Conservation (phyloP, 306 rosid genomes). For the Potentilla sterilis region DNA sequence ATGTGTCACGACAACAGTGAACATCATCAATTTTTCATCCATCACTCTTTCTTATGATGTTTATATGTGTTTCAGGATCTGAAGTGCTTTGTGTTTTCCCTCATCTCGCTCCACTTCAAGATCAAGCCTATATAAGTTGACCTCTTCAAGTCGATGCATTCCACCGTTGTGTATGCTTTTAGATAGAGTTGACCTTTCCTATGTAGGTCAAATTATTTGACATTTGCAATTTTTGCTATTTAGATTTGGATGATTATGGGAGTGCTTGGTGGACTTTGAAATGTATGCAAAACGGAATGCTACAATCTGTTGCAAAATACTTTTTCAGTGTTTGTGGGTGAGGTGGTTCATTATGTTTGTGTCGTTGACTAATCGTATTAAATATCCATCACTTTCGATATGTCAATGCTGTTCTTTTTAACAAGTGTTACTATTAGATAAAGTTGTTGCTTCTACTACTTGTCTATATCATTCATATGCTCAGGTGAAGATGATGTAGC, state of each 20-base stretch:
- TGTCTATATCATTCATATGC: too few relatives aligned
- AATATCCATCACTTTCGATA: neutral
- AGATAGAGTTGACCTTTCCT: conserved; percentile 7
- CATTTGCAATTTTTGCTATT: conserved; percentile 4
- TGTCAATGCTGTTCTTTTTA: neutral
- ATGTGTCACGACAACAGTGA: neutral
- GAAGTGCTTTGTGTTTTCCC: conserved; percentile 95
- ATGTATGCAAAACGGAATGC: conserved; percentile 9
- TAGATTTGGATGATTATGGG: conserved; percentile 7
- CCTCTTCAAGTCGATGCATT: conserved; percentile 14
- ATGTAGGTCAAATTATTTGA: conserved; percentile 10
- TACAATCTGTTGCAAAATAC: conserved; percentile 4
- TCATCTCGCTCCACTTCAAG: conserved; percentile 94
- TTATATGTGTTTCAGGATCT: conserved; percentile 59
- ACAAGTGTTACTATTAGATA: neutral
- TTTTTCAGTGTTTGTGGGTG: neutral
- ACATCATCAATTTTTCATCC: neutral
- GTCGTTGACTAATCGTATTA: neutral
- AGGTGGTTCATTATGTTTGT: neutral
- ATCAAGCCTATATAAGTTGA: conserved; percentile 77
- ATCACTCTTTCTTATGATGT: conserved; percentile 13
- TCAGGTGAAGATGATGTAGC: too few relatives aligned
- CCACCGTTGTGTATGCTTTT: conserved; percentile 20
- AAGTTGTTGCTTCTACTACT: too few relatives aligned
- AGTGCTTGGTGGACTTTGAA: conserved; percentile 12